phyloP scores from a whole-genome alignment of 805 yeast genomes.

The Yarrowia yakushimensis region DNA sequence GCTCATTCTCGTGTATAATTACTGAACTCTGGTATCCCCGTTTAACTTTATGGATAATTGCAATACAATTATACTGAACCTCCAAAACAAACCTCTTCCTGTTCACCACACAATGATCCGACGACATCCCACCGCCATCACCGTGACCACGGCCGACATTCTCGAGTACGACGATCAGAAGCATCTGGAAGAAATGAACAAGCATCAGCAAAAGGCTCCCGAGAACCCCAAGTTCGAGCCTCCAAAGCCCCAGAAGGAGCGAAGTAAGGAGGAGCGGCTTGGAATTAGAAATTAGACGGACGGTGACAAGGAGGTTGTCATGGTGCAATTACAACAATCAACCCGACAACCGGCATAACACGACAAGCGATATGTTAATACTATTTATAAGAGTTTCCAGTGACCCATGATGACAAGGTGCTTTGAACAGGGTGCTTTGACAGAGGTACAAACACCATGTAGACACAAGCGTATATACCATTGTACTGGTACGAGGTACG shows the following conservation, averaged over 20 bases:
- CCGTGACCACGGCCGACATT: slow-evolving; percentile 60
- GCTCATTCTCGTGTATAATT: too few species aligned
- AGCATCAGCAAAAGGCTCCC: slow-evolving; percentile 25
- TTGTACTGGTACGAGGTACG: background rate
- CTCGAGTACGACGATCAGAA: slow-evolving; percentile 45
- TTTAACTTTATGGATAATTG: slow-evolving; percentile 7
- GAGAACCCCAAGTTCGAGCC: slow-evolving; percentile 9
- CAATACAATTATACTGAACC: too few species aligned
- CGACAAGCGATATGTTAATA: background rate
- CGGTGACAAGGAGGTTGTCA: too few species aligned
- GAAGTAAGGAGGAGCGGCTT: slow-evolving; percentile 26
- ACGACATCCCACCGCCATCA: slow-evolving; percentile 63
- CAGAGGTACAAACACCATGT: too few species aligned
- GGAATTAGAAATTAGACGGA: slow-evolving; percentile 1
- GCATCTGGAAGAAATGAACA: slow-evolving; percentile 17
- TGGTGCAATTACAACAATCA: too few species aligned
- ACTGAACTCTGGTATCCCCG: too few species aligned
- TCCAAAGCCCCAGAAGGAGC: slow-evolving; percentile 9
- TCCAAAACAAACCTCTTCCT: too few species aligned
- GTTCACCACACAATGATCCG: slow-evolving; percentile 47
- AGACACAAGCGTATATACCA: too few species aligned
- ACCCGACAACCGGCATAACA: too few species aligned
- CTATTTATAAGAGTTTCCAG: background rate
- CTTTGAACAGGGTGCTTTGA: too few species aligned
- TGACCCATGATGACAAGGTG: too few species aligned